Evolutionary conservation across 495 filamentous ascomycete genomes (phyloP), one percentile per base, ranked within the genome.

Genomic region (Margaritispora aquatica): DNA sequence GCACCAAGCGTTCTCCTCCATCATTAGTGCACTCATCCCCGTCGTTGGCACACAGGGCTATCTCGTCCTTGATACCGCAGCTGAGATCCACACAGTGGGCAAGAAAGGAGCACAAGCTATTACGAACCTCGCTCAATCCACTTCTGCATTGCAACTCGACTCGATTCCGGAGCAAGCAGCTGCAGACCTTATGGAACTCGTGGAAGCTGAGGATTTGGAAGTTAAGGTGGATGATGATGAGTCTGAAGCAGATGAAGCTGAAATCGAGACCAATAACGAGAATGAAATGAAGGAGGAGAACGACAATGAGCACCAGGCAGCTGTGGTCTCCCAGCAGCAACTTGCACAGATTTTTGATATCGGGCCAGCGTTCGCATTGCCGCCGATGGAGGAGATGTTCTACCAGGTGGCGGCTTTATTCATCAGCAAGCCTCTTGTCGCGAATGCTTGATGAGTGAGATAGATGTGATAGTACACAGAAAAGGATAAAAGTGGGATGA

Each of bases 361-460:
- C 29, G 84, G 81, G 1, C 86, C 88, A 23, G 79, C 88, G 7
- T 89, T 86, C 71, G 85, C 87, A 10, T 77, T 94, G 72, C 89
- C 89, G 26, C 83, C 89, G 38, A 83, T 94, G 44, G 80, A 82
- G 54, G 85, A 90, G 54, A 74, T 95, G 65, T 95, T 96, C 68
- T 81, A 86, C 62, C 82, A 84, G 56, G 87, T 96, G 19, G 84
- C 84, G 1, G 77, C 73, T 11, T 63, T 88, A 54, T 84, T 82
- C 65, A 75, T 76, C 8, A 66, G 76, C 22, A 84, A 81, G 59
- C 72, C 77, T 0, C 34, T 63, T 9, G 17, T n/a, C 3, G 10
- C 11, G 38, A 9, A n/a, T 34, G 47, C 24, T n/a, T 44, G 10
- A 10, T 44, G 38, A 44, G 38, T n/a, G 38, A 3, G 19, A n/a